These are phyloP conservation scores for Rosa lucieae DNA, from an alignment of 306 rosid species.

Conservation along the genomic window DNA sequence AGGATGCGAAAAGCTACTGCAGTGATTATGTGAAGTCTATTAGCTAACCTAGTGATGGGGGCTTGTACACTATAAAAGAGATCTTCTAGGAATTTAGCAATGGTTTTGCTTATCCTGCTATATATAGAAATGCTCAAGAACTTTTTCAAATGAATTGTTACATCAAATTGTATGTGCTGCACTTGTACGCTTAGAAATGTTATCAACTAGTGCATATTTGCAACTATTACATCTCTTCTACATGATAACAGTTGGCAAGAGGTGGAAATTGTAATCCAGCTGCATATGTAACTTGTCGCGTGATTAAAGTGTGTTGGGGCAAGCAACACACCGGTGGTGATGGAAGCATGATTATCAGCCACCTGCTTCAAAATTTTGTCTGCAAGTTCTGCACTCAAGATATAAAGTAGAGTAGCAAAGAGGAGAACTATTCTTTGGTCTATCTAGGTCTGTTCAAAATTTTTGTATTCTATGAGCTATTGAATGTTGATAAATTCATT, in stretches of 20 bases:
- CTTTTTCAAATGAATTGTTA: not conserved
- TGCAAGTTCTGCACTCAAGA: not conserved
- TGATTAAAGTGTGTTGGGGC: slow-evolving; percentile 1
- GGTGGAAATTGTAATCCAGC: slow-evolving; percentile 11
- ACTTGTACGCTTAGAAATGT: not conserved
- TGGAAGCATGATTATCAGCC: slow-evolving; percentile 4
- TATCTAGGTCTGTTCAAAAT: not conserved
- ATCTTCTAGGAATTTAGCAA: not conserved
- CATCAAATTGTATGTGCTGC: not conserved
- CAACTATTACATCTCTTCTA: not conserved
- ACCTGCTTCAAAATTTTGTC: slow-evolving; percentile 1
- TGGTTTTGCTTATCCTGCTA: not conserved
- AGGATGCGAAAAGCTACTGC: not conserved
- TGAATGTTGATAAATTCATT: not conserved
- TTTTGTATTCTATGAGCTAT: not conserved
- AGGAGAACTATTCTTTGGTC: not conserved
- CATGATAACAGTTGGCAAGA: not conserved
- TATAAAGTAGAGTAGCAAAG: not conserved
- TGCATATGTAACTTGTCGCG: not conserved
- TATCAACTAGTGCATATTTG: not conserved
- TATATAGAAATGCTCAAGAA: not conserved
- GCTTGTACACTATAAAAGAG: not conserved
- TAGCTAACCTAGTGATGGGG: not conserved
- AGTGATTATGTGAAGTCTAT: not conserved
- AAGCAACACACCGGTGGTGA: slow-evolving; percentile 3